Base-by-base conservation (phyloP, 164 flowering plant genomes). In the Magnolia officinalis region DNA sequence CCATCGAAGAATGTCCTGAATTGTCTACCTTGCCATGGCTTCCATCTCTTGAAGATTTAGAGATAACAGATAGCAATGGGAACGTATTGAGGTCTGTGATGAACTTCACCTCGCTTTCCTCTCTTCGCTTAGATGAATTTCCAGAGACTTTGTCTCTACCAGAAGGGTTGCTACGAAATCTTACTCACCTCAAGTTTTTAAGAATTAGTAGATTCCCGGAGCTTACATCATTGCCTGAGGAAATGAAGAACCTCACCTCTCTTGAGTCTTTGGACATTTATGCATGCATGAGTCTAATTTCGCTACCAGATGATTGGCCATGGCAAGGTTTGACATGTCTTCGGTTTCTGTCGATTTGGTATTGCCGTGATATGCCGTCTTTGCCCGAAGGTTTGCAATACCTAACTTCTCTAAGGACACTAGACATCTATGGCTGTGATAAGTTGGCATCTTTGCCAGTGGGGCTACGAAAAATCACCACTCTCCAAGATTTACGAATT, bases 141-240 rank as follows among this genome's bases (percentile, higher is more conserved):
- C 24, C n/a, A 0, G 52, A 20, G 64, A 50, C 63, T 2, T 7
- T 55, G 4, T 76, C 70, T 76, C 18, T 76, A 14, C 72, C 78
- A 11, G 13, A 37, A 29, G 23, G 49, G n/a, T 37, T 68, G 6
- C 19, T 50, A 6, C 31, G 20, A 29, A 14, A 72, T 14, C 72
- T 64, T 24, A 29, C 45, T 5, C 8, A 0, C 2, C 68, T 65
- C 11, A 21, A 21, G 0, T 19, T 2, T 1, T 9, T 65, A 20
- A 2, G 1, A 1, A 20, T 65, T 65, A 20, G 13, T 1, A 13
- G 24, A 1, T 65, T 8, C 68, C 68, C 29, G 8, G 20, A 65
- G 4, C 26, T 65, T 2, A 65, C 26, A 24, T 65, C 68, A 18
- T 24, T 65, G 11, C 26, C 68, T 20, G 23, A 20, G 10, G 26